phyloP scores from a whole-genome alignment of 2,329 filamentous ascomycete species.

The Fusarium secorum region DNA sequence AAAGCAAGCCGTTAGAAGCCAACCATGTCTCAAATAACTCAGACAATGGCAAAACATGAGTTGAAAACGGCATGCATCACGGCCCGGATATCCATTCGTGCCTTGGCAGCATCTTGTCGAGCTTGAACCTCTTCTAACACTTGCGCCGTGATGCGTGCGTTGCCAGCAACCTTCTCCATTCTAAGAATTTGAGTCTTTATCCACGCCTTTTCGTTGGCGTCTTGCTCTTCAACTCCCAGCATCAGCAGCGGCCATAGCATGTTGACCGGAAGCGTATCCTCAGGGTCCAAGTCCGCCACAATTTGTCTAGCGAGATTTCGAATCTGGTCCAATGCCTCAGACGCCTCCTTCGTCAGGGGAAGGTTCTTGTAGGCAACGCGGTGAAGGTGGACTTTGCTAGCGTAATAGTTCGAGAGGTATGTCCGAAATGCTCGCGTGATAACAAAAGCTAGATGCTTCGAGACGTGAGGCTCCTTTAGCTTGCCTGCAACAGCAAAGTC shows the following conservation, averaged over 20 bases:
- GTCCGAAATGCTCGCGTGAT: conserved; percentile 63
- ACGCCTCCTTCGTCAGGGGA: conserved; percentile 59
- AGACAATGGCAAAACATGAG: conserved; percentile 61
- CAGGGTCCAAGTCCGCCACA: conserved; percentile 48
- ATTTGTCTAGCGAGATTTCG: conserved; percentile 57
- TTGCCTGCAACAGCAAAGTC: conserved; percentile 63
- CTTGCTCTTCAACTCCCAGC: conserved; percentile 63
- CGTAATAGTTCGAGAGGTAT: conserved; percentile 64
- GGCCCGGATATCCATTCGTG: conserved; percentile 54
- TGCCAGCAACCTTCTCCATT: conserved; percentile 56
- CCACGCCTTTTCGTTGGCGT: conserved; percentile 56
- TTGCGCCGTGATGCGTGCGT: conserved; percentile 55
- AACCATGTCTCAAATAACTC: neutral
- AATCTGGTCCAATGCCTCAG: conserved; percentile 58
- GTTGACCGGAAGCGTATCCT: conserved; percentile 60
- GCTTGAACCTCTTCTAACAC: conserved; percentile 56
- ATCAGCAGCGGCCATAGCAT: conserved; percentile 66
- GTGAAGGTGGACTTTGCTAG: conserved; percentile 64
- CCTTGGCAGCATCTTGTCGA: conserved; percentile 51
- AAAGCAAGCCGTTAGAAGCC: neutral
- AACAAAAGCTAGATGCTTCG: conserved; percentile 56
- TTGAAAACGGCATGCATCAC: conserved; percentile 60
- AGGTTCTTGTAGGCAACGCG: conserved; percentile 63
- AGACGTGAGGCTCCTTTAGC: conserved; percentile 57
- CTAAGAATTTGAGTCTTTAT: conserved; percentile 58